These are phyloP conservation scores for Amanita phalloides DNA, from an alignment of 768 basidiomycete genomes.

Conservation along the genomic window DNA sequence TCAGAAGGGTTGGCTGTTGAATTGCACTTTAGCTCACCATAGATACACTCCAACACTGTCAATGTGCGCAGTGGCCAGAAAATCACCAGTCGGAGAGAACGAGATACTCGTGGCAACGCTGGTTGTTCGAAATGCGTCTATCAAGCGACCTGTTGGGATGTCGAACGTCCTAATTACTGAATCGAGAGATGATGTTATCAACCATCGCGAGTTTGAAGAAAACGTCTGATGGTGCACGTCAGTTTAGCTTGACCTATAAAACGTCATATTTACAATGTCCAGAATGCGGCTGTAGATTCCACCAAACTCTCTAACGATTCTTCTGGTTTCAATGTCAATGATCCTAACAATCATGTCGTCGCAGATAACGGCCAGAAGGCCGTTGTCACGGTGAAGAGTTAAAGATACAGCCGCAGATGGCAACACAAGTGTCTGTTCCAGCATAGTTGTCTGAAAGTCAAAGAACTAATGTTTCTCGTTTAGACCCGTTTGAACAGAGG, in stretches of 20 bases:
- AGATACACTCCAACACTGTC: constrained; percentile 91
- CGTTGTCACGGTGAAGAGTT: constrained; percentile 73
- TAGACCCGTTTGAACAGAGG: background rate
- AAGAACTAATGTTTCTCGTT: constrained; percentile 60
- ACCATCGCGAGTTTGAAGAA: constrained; percentile 92
- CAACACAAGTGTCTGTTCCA: constrained; percentile 57
- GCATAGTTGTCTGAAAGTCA: constrained; percentile 81
- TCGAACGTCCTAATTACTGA: constrained; percentile 93
- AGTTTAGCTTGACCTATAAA: background rate
- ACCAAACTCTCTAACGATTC: constrained; percentile 80
- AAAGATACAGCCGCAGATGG: constrained; percentile 64
- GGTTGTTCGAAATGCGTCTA: constrained; percentile 84
- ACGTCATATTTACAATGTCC: constrained; percentile 55
- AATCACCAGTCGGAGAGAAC: constrained; percentile 93
- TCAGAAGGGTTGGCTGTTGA: background rate
- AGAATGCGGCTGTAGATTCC: constrained; percentile 81
- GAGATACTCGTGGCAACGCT: constrained; percentile 84
- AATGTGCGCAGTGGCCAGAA: constrained; percentile 89
- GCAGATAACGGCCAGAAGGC: constrained; percentile 71
- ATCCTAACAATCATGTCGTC: constrained; percentile 83
- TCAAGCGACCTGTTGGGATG: constrained; percentile 83
- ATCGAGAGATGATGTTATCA: constrained; percentile 81
- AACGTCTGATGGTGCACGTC: constrained; percentile 50
- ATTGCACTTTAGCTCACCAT: constrained; percentile 44
- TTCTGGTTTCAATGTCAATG: constrained; percentile 83